Percentiles rank a stretch among this genome's conserved stretches.
Evolutionary conservation across 768 basidiomycete genomes (phyloP).

Genomic region (Tricholoma hemisulphureum): DNA sequence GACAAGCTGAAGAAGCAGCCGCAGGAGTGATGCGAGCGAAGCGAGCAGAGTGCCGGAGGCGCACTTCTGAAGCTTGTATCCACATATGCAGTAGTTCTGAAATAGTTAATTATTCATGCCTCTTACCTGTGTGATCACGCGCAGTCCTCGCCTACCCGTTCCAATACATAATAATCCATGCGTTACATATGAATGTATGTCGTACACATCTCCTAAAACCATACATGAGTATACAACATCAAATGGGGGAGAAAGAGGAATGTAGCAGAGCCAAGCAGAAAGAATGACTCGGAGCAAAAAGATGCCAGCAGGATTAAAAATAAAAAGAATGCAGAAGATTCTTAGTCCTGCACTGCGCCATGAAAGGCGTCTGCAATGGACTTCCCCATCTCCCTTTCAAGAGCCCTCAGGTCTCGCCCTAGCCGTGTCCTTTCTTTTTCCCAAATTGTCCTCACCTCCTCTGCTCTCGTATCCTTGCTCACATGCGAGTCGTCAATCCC

Average conservation of each 20-base stretch:
- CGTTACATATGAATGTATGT: conserved; percentile 7
- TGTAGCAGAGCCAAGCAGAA: conserved; percentile 5
- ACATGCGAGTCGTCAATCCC: conserved; percentile 41
- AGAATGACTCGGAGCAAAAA: conserved; percentile 2
- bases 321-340: background rate
- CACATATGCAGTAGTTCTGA: too few relatives aligned
- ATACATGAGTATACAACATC: conserved; percentile 1
- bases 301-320: conserved; percentile 2
- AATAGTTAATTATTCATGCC: too few relatives aligned
- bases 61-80: too few relatives aligned
- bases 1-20: too few relatives aligned
- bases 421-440: conserved; percentile 48
- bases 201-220: conserved; percentile 2
- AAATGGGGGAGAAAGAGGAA: background rate
- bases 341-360: conserved; percentile 20
- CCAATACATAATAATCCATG: too few relatives aligned
- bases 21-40: too few relatives aligned
- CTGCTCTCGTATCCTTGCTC: conserved; percentile 41
- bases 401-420: conserved; percentile 41
- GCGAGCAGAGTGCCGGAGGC: too few relatives aligned
- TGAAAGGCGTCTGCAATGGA: conserved; percentile 14
- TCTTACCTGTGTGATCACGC: too few relatives aligned
- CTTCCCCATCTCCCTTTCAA: conserved; percentile 17
- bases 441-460: conserved; percentile 55
- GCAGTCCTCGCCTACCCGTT: too few relatives aligned